Base-by-base conservation (phyloP, 345 rosid species). In the Gossypium thurberi region DNA sequence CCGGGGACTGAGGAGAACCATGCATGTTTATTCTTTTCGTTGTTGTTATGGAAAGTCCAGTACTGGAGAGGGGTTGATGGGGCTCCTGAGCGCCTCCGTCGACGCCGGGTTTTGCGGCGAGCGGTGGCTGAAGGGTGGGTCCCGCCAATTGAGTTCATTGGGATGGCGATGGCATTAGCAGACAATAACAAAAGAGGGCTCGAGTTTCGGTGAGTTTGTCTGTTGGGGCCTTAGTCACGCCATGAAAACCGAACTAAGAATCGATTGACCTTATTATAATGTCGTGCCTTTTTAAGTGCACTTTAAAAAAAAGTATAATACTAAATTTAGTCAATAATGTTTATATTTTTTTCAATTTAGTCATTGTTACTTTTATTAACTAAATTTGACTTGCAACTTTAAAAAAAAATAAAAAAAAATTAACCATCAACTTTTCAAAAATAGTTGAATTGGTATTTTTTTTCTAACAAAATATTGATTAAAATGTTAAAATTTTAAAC, bases 141-240 rank as follows among this genome's bases (percentile, higher is more conserved):
- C 43, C 76, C 66, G 76, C 58, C 43, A 4, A 64, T 55, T 28
- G 71, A 68, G 78, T 48, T 78, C 83, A 83, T 83, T 67, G 18
- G 69, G 51, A 43, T 64, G 69, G 51, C 13, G 17, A 42, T 42
- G 50, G 50, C 50, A 64, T 42, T 51, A 57, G 15, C 4, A 75
- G 46, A 15, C 17, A 59, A 28, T 17, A 44, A 52, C 15, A n/a
- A 46, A 40, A 25, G 12, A 8, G 59, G 37, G 50, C 70, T 46
- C 70, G 40, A 66, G 70, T 44, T 66, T 46, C 55, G 40, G 70
- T 66, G 26, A 46, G 56, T 66, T 66, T 66, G 70, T 66, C 70
- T 66, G 37, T 7, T 0, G 13, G 42, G 37, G 17, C 17, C 8
- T 12, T 53, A 44, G 52, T 21, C 53, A 20, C 6, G 55, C 6